These are phyloP conservation scores for Diaporthe sp. DNA, from an alignment of 2,329 filamentous ascomycete species.

Conservation along the genomic window DNA sequence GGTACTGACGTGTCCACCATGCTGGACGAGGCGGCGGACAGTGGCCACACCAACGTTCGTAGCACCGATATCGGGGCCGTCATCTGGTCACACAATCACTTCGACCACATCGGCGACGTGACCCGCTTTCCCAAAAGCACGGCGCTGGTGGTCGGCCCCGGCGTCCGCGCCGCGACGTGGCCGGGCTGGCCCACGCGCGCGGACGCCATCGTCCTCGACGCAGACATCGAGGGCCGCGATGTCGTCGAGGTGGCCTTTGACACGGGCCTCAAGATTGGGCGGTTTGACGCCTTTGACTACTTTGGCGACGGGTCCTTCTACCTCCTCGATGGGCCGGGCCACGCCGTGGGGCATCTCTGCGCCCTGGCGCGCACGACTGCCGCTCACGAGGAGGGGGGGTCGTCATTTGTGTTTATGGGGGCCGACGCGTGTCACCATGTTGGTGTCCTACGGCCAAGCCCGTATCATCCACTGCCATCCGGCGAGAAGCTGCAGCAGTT, in stretches of 20 bases:
- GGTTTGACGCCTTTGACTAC: constrained; percentile 44
- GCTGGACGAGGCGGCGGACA: constrained; percentile 52
- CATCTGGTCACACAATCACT: constrained; percentile 55
- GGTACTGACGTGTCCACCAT: constrained; percentile 58
- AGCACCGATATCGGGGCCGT: constrained; percentile 38
- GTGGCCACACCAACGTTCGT: background rate
- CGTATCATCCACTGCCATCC: constrained; percentile 51
- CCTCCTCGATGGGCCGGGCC: constrained; percentile 44
- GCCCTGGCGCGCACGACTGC: constrained; percentile 30
- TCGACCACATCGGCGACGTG: constrained; percentile 65
- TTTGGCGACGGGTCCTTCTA: constrained; percentile 46
- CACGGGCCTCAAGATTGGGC: constrained; percentile 47
- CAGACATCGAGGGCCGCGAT: constrained; percentile 42
- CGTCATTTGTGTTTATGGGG: constrained; percentile 45
- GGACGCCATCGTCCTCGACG: constrained; percentile 46
- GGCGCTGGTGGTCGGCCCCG: constrained; percentile 62
- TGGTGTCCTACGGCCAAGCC: constrained; percentile 53
- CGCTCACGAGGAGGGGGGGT: constrained; percentile 32
- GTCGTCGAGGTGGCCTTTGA: constrained; percentile 42
- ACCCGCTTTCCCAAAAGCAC: constrained; percentile 57
- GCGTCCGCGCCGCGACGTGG: constrained; percentile 55
- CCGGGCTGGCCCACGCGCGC: constrained; percentile 59
- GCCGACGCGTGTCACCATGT: constrained; percentile 48
- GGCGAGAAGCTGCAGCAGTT: constrained; percentile 5
- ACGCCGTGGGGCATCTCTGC: constrained; percentile 43